phyloP scores from a whole-genome alignment of 805 yeast genomes.

The Yamadazyma ubonensis region DNA sequence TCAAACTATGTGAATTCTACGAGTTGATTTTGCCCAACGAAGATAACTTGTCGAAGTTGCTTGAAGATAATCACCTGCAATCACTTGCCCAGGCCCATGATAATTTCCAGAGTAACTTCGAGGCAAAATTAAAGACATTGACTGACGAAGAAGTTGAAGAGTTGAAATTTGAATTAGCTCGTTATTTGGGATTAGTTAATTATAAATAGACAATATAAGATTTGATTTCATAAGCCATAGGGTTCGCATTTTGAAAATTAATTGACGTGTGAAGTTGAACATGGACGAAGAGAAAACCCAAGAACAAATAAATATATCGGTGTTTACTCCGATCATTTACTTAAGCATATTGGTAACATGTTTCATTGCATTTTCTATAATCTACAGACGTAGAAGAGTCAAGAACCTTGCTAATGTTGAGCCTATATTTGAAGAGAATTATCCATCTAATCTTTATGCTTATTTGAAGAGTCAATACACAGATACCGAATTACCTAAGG shows the following conservation, averaged over 20 bases:
- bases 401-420: conserved; percentile 54
- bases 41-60: conserved; percentile 30
- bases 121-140: conserved; percentile 5
- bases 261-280: not conserved
- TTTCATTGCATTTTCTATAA: conserved; percentile 64
- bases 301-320: conserved; percentile 32
- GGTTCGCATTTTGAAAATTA: conserved; percentile 2
- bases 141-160: conserved; percentile 51
- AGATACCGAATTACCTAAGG: conserved; percentile 39
- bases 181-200: conserved; percentile 35
- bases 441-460: conserved; percentile 61
- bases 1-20: conserved; percentile 66
- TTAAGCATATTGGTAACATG: conserved; percentile 67
- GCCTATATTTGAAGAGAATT: conserved; percentile 73
- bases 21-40: conserved; percentile 71
- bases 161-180: conserved; percentile 61
- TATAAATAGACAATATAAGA: not conserved
- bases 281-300: conserved; percentile 22
- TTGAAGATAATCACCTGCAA: conserved; percentile 15
- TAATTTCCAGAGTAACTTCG: conserved; percentile 5
- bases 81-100: conserved; percentile 13
- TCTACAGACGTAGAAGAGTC: conserved; percentile 59
- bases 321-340: conserved; percentile 70
- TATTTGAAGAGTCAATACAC: conserved; percentile 50
- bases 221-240: not conserved